Base-by-base conservation (phyloP, 208 protist genomes). In the Lotmaria passim region DNA sequence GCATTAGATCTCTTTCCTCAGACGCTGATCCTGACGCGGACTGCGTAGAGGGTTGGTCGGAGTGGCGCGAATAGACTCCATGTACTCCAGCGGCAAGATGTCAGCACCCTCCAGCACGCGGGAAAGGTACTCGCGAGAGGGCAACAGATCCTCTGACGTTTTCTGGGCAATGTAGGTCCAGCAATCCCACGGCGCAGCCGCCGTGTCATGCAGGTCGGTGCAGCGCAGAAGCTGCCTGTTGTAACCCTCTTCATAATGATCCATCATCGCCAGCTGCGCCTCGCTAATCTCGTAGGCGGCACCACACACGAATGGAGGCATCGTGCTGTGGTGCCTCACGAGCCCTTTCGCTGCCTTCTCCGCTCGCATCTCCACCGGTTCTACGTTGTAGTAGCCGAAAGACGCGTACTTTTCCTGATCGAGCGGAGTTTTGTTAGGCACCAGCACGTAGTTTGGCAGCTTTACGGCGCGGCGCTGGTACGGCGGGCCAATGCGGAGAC, bases 361-460 rank as follows among this genome's bases (percentile, higher is more conserved):
- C 39, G 53, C 30, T 4, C 78, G 78, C 39, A 57, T 33, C 36
- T 8, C 66, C 23, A 70, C 51, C 30, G 82, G 74, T 65, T 83
- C 82, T 17, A 87, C 69, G 53, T 83, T 87, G 74, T 78, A 87
- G 64, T 83, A 87, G 3, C 82, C 82, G 36, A 87, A 87, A 7
- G 52, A 55, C 5, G 48, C 60, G 38, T 73, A 61, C 48, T 78
- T 55, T 2, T 38, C 19, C 14, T 31, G 21, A 41, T 60, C 41
- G 4, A 44, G 57, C 1, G 78, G 57, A 17, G 64, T 55, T 51
- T 77, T 78, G 60, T 87, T 87, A 3, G 82, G 23, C 43, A 87
- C 71, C 10, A 87, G 65, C 26, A 78, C 73, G 64, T 81, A 83
- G 52, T 61, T 53, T 11, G 52, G 36, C 51, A 87, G 58, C 63